Percentiles rank a stretch among this genome's conserved stretches.
These are phyloP conservation scores for Aspergillus campestris DNA, from an alignment of 495 filamentous ascomycete species.

Conservation along the genomic window DNA sequence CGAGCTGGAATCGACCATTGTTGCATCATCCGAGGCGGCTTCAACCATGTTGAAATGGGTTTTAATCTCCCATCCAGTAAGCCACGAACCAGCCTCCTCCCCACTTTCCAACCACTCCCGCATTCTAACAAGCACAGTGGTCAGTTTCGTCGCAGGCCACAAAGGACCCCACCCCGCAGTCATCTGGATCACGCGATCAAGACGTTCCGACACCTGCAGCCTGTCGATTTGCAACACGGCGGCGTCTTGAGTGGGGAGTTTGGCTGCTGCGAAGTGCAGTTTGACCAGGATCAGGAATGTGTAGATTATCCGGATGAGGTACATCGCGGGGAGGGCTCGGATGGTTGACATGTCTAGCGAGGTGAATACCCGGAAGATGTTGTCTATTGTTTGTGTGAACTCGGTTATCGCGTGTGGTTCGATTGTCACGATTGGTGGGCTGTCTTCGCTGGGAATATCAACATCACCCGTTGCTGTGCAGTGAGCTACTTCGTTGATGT, in stretches of 20 bases:
- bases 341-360: conserved; percentile 1
- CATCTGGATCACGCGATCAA: not conserved
- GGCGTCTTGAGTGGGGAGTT: not conserved
- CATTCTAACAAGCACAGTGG: not conserved
- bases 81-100: not conserved
- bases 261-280: not conserved
- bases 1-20: too few relatives aligned
- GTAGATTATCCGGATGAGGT: not conserved
- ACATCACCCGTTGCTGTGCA: too few relatives aligned
- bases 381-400: not conserved
- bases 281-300: not conserved
- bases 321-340: not conserved
- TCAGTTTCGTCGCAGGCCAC: not conserved
- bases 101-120: not conserved
- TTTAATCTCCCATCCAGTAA: not conserved
- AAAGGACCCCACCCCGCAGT: not conserved
- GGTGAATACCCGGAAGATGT: conserved; percentile 1
- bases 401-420: not conserved
- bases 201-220: not conserved
- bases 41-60: too few relatives aligned
- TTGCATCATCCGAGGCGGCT: too few relatives aligned
- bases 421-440: too few relatives aligned
- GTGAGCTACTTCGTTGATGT: not conserved
- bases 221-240: not conserved
- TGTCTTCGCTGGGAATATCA: too few relatives aligned